A percentile compares a stretch with the other conserved stretches of the same genome.
Conservation (phyloP, 805 yeast genomes). For the Kurtzmaniella fragi region DNA sequence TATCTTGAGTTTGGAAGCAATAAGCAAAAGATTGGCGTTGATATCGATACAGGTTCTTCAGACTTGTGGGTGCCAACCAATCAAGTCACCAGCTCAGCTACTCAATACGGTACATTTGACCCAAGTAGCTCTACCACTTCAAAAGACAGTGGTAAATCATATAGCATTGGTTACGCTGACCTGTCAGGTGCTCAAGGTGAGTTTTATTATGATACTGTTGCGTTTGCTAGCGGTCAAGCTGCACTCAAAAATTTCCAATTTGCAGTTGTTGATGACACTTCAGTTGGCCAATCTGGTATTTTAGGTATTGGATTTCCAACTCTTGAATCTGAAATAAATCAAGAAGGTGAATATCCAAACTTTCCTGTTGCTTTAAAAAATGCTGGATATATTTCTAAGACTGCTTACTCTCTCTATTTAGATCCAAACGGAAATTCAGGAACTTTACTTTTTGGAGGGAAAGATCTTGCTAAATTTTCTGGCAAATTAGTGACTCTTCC, state of each 20-base stretch:
- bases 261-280: neutral
- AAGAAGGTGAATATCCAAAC: conserved; percentile 9
- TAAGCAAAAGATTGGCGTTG: conserved; percentile 6
- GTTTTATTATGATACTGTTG: conserved; percentile 1
- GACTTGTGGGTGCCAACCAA: conserved; percentile 3
- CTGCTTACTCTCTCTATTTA: conserved; percentile 22
- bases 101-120: conserved; percentile 4
- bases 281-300: neutral
- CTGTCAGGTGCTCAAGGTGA: neutral
- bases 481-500: conserved; percentile 11
- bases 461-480: conserved; percentile 19
- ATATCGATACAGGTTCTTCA: conserved; percentile 8
- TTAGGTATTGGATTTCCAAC: conserved; percentile 2
- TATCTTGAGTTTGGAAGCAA: conserved; percentile 7
- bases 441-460: conserved; percentile 23
- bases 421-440: conserved; percentile 16
- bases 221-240: conserved; percentile 1
- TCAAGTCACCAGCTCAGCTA: neutral
- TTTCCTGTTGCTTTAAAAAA: conserved; percentile 16
- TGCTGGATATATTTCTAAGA: conserved; percentile 19
- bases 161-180: conserved; percentile 1
- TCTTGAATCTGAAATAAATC: neutral
- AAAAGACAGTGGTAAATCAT: conserved; percentile 1
- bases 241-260: conserved; percentile 3
- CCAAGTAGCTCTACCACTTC: neutral